Evolutionary conservation across 1,284 basidiomycete species (phyloP), one percentile per base, ranked within the genome.

Genomic region (Meripilus lineatus): DNA sequence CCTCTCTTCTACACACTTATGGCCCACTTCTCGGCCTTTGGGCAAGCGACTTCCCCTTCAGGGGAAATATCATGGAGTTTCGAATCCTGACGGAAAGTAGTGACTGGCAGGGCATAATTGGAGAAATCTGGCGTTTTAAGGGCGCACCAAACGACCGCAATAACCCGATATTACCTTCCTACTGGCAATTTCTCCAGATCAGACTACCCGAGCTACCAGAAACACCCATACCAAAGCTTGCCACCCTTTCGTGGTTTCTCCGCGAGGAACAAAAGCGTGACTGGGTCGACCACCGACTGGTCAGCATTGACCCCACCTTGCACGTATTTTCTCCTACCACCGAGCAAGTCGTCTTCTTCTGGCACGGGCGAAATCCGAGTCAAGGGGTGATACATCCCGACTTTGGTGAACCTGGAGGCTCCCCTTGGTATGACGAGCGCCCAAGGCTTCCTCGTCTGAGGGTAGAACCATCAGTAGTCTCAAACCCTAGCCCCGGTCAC

Each of bases 1-100:
- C 46, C 3, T 49, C 48, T 5, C 45, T 56, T 25, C 46, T 58
- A 5, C 52, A 55, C 32, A 34, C 26, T 17, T 58, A 56, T 39
- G 53, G 50, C 6, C 41, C 53, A 2, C 39, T 58, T 0, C 40
- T 58, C 5, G 55, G 57, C 2, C 39, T 55, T 2, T 58, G 56
- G 56, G 55, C 55, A 23, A 54, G 53, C 40, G 57, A 58, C 32
- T 52, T 48, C 38, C 55, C 57, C 1, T 58, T 48, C 43, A 40
- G 20, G 17, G 57, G 57, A 8, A 54, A 50, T 39, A 49, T 58
- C 26, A 42, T 56, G 25, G 49, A 55, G 43, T 57, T 56, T 26
- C 51, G 53, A 10, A 32, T 54, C 24, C 39, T 48, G 4, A 48
- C 45, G 3, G 39, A 14, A 43, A 20, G 38, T 43, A 46, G 21